These are phyloP conservation scores for Colletotrichum sp. DNA, from an alignment of 2,329 filamentous ascomycete genomes.

Conservation along the genomic window DNA sequence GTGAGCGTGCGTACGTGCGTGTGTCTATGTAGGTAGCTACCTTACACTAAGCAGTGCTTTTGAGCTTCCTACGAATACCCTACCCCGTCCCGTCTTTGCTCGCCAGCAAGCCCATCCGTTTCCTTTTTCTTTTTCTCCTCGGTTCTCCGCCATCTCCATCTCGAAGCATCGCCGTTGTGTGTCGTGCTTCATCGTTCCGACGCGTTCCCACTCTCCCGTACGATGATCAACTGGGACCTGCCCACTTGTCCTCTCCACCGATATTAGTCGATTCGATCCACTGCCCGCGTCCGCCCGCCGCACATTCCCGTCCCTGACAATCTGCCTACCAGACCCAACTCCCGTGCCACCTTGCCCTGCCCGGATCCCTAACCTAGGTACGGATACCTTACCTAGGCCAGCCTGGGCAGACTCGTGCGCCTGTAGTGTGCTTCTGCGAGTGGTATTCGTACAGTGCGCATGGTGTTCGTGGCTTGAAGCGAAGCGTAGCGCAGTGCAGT, in stretches of 20 bases:
- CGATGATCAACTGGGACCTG: constrained; percentile 11
- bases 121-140: background rate
- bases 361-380: background rate
- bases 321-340: background rate
- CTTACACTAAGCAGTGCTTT: background rate
- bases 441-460: constrained; percentile 9
- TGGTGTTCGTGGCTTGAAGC: background rate
- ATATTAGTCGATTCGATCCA: constrained; percentile 14
- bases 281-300: background rate
- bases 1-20: background rate
- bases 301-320: constrained; percentile 13
- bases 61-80: background rate
- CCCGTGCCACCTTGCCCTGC: background rate
- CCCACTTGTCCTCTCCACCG: constrained; percentile 5
- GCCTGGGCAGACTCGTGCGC: background rate
- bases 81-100: background rate
- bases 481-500: background rate
- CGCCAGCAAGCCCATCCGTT: background rate
- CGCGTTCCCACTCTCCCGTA: constrained; percentile 8
- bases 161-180: background rate
- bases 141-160: background rate
- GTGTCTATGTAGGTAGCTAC: background rate
- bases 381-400: background rate
- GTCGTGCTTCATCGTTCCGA: constrained; percentile 1
- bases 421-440: background rate